These are phyloP conservation scores for Yamadazyma philogaea DNA, from an alignment of 805 yeast genomes.

Conservation along the genomic window DNA sequence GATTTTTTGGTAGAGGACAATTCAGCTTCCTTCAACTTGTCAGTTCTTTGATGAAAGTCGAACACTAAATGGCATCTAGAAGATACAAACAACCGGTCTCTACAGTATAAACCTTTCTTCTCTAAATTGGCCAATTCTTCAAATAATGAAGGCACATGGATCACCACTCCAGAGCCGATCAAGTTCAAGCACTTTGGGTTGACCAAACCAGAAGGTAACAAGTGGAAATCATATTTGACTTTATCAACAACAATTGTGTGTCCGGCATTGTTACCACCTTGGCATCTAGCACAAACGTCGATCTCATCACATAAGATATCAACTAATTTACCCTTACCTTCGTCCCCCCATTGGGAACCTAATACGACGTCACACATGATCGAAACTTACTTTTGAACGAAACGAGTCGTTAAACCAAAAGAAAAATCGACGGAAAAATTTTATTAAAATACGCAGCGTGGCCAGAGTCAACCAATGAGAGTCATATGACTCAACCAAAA, in stretches of 20 bases:
- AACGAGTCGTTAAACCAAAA: conserved; percentile 9
- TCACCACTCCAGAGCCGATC: conserved; percentile 94
- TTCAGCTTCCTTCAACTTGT: conserved; percentile 91
- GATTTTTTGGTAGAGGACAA: conserved; percentile 74
- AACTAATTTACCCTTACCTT: conserved; percentile 97
- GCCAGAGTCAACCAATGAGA: background rate
- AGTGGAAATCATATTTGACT: conserved; percentile 93
- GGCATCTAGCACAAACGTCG: conserved; percentile 96
- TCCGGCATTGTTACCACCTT: conserved; percentile 99
- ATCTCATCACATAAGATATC: conserved; percentile 92
- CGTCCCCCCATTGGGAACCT: conserved; percentile 99
- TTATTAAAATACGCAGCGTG: background rate
- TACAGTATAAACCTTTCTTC: conserved; percentile 73
- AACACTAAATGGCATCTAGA: conserved; percentile 95
- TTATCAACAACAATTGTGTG: conserved; percentile 94
- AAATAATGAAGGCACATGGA: conserved; percentile 91
- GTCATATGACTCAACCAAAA: background rate
- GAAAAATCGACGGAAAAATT: background rate
- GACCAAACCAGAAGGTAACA: conserved; percentile 97
- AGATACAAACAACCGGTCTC: conserved; percentile 78
- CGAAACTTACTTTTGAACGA: conserved; percentile 8
- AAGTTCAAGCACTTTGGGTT: conserved; percentile 87
- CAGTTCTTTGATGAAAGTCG: conserved; percentile 97
- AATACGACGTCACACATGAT: conserved; percentile 88
- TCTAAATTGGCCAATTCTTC: conserved; percentile 79